Conservation (phyloP, 1,284 basidiomycete species). For the Pseudomicrostroma phylloplanum region DNA sequence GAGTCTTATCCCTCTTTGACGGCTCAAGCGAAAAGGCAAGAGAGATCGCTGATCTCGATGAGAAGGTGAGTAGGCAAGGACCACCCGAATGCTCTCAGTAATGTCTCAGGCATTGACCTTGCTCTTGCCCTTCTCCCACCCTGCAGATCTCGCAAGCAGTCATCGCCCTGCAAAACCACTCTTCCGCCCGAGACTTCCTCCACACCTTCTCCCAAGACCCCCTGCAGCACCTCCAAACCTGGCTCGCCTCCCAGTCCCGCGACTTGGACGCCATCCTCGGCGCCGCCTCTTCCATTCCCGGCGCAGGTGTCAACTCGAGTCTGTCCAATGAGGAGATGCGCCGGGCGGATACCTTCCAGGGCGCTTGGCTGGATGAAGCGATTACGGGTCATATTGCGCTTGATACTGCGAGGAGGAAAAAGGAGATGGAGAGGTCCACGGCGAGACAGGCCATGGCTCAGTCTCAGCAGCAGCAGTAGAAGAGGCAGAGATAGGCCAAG, state of each 20-base stretch:
- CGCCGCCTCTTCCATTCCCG: slow-evolving; percentile 56
- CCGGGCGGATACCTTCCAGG: slow-evolving; percentile 77
- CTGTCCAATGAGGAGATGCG: slow-evolving; percentile 79
- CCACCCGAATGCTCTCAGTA: not conserved
- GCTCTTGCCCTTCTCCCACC: not conserved
- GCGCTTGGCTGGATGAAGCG: slow-evolving; percentile 66
- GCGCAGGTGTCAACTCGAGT: slow-evolving; percentile 58
- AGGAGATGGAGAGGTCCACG: not conserved
- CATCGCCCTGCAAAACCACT: slow-evolving; percentile 69
- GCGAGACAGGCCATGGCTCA: not conserved
- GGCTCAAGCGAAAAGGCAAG: slow-evolving; percentile 59
- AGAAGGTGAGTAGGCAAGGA: slow-evolving; percentile 56
- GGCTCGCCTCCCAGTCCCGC: slow-evolving; percentile 81
- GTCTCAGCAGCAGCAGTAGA: not conserved
- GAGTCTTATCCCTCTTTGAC: slow-evolving; percentile 66
- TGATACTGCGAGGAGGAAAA: slow-evolving; percentile 5
- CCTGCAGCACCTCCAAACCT: slow-evolving; percentile 74
- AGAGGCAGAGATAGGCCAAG: not conserved
- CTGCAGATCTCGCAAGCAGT: slow-evolving; percentile 44
- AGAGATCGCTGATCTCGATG: slow-evolving; percentile 71
- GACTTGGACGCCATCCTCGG: slow-evolving; percentile 76
- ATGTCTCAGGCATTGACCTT: not conserved
- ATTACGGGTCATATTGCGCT: slow-evolving; percentile 13
- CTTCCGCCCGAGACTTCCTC: slow-evolving; percentile 79
- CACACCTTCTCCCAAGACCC: slow-evolving; percentile 75